Evolutionary conservation across 176 grass and related monocot genomes (phyloP), one percentile per base, ranked within the genome.

Genomic region (Bonia amplexicaulis): DNA sequence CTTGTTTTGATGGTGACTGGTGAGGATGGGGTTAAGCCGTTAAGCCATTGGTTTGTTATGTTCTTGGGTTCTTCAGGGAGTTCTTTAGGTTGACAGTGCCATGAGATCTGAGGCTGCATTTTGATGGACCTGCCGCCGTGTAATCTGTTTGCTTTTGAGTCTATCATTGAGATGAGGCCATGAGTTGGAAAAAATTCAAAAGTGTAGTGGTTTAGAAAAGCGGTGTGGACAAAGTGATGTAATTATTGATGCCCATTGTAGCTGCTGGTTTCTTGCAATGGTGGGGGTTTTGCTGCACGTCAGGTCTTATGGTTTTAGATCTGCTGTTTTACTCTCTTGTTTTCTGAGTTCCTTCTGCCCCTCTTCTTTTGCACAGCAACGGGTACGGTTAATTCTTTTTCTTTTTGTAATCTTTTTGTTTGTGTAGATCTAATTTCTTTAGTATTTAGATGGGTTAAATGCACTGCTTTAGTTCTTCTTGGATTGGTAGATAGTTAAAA

Each of bases 171-270:
- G 65, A 78, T 71, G 75, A 70, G 65, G 26, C 41, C 29, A 19
- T 25, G 22, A 6, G 41, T 65, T 23, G n/a, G 16, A 35, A 25
- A 59, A 26, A 6, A 2, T 14, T 15, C 5, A 7, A 29, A 12
- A n/a, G 67, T 44, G 3, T 23, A 12, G 9, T 70, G 19, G 37
- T 70, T 12, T 10, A 27, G 69, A 84, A 71, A 57, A 66, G 17
- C 14, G 27, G 26, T 3, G 45, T 49, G 29, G 53, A 19, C 16
- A 77, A 83, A 83, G 73, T 29, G 37, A 13, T 66, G 44, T 13
- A 53, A 83, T 83, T 72, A 72, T 88, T 65, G 46, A 44, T 63
- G 80, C 42, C 73, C 33, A 27, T 71, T 85, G 53, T 70, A 61
- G 41, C 75, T 79, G 23, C 40, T 86, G 66, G 53, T 57, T 49